Base-by-base conservation (phyloP, 352 stramenopile genomes). In the Pythium insidiosum region DNA sequence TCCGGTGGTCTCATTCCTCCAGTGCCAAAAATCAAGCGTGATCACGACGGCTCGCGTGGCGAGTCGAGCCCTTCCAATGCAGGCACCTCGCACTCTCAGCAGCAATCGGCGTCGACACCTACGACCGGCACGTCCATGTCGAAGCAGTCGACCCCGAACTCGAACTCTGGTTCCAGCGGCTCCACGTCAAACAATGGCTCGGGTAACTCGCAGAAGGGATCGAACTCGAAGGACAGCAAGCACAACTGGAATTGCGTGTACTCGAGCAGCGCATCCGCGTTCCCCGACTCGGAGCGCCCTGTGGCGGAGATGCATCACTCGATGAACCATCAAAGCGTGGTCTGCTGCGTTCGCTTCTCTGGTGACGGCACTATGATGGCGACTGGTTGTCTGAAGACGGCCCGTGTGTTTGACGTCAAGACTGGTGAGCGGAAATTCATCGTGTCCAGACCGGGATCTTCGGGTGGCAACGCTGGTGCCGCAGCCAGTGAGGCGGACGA, bases 241-340 rank as follows among this genome's bases (percentile, higher is more conserved):
- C 68, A 88, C 0, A 90, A 93, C 57, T 93, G 80, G 80, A 88
- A 77, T 48, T 85, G 75, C 29, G 73, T 84, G 37, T 93, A 93
- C 59, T 83, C 72, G 20, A 77, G 67, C 38, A 86, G 77, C 50
- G 63, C 63, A 2, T 81, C 68, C 39, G 67, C 69, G 33, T 88
- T 82, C 43, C 66, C 79, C 22, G 80, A 93, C 34, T 81, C 73
- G 35, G 80, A 93, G 50, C 75, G 80, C n/a, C 80, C 80, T 0
- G 72, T 66, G 5, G 77, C 79, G 4, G 80, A 93, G 53, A 85
- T 93, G 71, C 74, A 88, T 39, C 75, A 90, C 49, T 84, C 77
- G n/a, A 86, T 93, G 73, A 77, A 93, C 58, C 80, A 93, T 57
- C 80, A 93, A 46, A 93, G 80, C 56, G 80, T 93, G 4, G 80